Percentiles rank a stretch among this genome's conserved stretches.
phyloP scores from a whole-genome alignment of 2,329 filamentous ascomycete genomes.

The Zymoseptoria pseudotritici region DNA sequence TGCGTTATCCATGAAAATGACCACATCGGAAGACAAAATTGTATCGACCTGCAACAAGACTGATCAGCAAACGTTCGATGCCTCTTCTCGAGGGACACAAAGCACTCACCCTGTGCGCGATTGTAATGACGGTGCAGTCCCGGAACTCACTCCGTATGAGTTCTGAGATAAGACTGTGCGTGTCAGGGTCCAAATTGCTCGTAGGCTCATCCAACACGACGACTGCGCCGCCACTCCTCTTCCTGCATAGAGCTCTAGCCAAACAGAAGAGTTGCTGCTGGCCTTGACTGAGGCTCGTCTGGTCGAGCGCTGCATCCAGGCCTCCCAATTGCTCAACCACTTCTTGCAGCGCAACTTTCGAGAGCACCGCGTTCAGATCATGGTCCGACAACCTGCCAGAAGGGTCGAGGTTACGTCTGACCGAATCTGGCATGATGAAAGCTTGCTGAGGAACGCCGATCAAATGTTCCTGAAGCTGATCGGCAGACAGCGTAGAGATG shows the following conservation, averaged over 20 bases:
- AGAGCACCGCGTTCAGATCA: constrained; percentile 10
- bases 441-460: not conserved
- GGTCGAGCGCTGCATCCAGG: not conserved
- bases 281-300: constrained; percentile 55
- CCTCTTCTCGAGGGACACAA: not conserved
- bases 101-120: not conserved
- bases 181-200: not conserved
- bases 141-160: not conserved
- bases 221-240: constrained; percentile 59
- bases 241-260: constrained; percentile 53
- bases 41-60: not conserved
- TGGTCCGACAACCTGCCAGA: constrained; percentile 8
- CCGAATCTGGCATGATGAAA: not conserved
- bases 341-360: constrained; percentile 15
- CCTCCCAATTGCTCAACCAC: constrained; percentile 36
- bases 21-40: not conserved
- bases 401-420: not conserved
- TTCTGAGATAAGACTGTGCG: not conserved
- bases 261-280: constrained; percentile 58
- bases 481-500: not conserved
- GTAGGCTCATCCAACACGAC: constrained; percentile 65
- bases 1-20: not conserved
- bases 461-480: not conserved
- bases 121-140: not conserved
- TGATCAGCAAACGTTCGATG: not conserved